Base-by-base conservation (phyloP, 225 moss, liverwort and hornwort genomes). In the Polytrichum formosum region DNA sequence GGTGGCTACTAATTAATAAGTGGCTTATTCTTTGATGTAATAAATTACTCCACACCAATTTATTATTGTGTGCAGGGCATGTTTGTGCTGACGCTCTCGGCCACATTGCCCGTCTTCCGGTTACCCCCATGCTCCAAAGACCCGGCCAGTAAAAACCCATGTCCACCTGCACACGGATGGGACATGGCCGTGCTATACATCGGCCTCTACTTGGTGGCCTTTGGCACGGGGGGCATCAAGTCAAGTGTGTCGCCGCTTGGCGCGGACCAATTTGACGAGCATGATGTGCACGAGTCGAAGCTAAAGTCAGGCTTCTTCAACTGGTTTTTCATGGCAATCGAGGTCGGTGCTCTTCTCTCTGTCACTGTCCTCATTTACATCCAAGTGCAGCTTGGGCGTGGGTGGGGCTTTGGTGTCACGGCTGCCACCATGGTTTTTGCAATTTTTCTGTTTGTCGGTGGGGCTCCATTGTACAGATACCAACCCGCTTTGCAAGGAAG, bases 281-380 rank as follows among this genome's bases (percentile, higher is more conserved):
- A 18, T 0, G 81, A 86, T 26, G 10, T 31, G 0, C n/a, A 35
- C 0, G 86, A 86, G 74, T 29, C 23, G 18, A 75, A 70, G 58
- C 77, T 72, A n/a, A 81, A 84, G 26, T 74, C 78, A 1, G 66
- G 68, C 19, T 87, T 65, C 70, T 90, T 84, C 76, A 87, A 90
- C 33, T 87, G 87, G 87, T 85, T 87, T 67, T 81, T 82, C 33
- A 75, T 87, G 81, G 79, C 80, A 0, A 73, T 82, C 1, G 73
- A 77, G 55, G 1, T 80, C 0, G 84, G 82, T 2, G 78, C 80
- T 0, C 9, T 90, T 1, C 61, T 87, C 0, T 66, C 90, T 0
- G 65, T 79, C 1, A 90, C 82, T 0, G 16, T 75, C 1, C 46
- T 90, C 1, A 20, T 90, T 28, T 90, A 82, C 30, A 62, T 87